phyloP scores from a whole-genome alignment of 2,329 filamentous ascomycete species.

The Chaetomium sp. region DNA sequence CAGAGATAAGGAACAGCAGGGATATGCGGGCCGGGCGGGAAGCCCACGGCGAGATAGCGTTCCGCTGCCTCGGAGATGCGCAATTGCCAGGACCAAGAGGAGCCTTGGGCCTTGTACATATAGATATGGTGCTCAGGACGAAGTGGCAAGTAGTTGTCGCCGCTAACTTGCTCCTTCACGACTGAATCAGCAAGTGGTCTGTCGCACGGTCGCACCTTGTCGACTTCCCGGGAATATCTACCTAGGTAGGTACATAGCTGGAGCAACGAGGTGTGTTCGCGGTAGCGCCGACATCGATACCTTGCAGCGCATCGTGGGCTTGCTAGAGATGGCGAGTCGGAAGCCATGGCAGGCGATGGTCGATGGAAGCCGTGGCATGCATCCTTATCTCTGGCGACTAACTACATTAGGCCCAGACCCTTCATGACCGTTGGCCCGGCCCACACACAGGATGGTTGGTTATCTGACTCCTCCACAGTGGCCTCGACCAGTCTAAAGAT shows the following conservation, averaged over 20 bases:
- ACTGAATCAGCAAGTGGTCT: too few species aligned
- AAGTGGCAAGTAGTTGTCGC: neutral
- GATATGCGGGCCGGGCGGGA: constrained; percentile 16
- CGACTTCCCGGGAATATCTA: too few species aligned
- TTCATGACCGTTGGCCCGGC: neutral
- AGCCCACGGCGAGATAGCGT: constrained; percentile 14
- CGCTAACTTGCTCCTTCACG: neutral
- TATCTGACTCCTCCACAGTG: constrained; percentile 13
- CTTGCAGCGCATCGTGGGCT: neutral
- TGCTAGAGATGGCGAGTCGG: neutral
- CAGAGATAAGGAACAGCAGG: constrained; percentile 19
- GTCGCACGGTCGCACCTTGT: too few species aligned
- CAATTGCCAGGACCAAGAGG: neutral
- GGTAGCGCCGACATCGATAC: neutral
- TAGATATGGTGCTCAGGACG: neutral
- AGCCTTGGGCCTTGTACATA: neutral
- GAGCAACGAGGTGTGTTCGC: neutral
- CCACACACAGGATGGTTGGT: constrained; percentile 10
- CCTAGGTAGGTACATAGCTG: too few species aligned
- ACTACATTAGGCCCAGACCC: too few species aligned
- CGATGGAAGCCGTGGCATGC: neutral
- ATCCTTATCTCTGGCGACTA: constrained; percentile 14
- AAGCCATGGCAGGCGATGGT: neutral
- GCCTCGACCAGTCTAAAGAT: neutral
- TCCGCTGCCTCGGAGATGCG: constrained; percentile 24